Evolutionary conservation across 1,139 yeast genomes (phyloP), one percentile per base, ranked within the genome.

Genomic region (Hyphopichia burtonii): DNA sequence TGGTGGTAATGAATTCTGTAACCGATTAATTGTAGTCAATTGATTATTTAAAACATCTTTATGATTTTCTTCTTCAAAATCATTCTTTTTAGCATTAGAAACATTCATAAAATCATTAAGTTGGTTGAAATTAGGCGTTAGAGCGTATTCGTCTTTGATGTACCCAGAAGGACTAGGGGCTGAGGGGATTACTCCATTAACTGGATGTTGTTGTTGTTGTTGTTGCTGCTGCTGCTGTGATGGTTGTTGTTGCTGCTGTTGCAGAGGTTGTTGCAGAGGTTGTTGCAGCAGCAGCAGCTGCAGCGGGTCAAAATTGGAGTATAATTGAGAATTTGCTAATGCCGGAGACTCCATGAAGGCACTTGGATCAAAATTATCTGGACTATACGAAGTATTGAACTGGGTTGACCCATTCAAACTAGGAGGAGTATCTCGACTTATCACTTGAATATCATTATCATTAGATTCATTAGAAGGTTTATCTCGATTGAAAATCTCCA

Each of bases 361-460:
- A 16, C 45, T 45, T 14, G 48, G 34, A 41, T 49, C 45, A 44
- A 49, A 44, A 15, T 16, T 16, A 2, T 38, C 39, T 40, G 36
- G 36, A 18, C 34, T 31, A 16, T 17, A 31, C 9, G 34, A 11
- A 18, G 16, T 31, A 16, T 12, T 18, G 11, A 18, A 31, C 12
- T n/a, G 12, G 18, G 11, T 33, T n/a, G 36, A 12, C 47, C 52
- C 50, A 39, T 43, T 36, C 23, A 44, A 17, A 11, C 28, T 36
- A 10, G 33, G 19, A 9, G 33, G 11, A 7, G 27, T 47, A 37
- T 61, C 65, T 39, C 74, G 51, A 38, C 61, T 56, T 31, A 70
- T 68, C 17, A 65, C 63, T 41, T 69, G 72, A 33, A 69, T 63
- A 36, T 69, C 74, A 41, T 60, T 38, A 39, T 62, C 63, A 16